phyloP scores from a whole-genome alignment of 2,329 filamentous ascomycete genomes.

The Ophiocordyceps camponoti-rufipedis region DNA sequence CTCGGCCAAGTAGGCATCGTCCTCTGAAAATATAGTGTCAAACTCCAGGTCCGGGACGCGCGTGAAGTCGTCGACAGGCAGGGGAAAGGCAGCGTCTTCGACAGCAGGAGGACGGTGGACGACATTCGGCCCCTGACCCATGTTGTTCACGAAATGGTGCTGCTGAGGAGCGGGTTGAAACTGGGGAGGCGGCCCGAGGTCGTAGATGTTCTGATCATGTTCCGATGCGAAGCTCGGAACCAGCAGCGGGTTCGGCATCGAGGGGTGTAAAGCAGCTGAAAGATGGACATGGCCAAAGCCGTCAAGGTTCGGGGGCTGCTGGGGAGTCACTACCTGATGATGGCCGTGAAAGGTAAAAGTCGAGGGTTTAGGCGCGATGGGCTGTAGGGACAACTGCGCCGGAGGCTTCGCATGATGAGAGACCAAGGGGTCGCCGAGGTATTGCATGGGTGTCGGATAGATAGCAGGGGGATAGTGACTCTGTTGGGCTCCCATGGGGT shows the following conservation, averaged over 20 bases:
- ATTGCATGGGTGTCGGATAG: slow-evolving; percentile 22
- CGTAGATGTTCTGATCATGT: slow-evolving; percentile 1
- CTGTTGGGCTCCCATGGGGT: slow-evolving; percentile 28
- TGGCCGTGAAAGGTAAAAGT: slow-evolving; percentile 9
- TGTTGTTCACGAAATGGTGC: neutral
- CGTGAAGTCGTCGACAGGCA: neutral
- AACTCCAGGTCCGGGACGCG: neutral
- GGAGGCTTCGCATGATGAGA: slow-evolving; percentile 18
- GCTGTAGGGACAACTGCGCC: slow-evolving; percentile 18
- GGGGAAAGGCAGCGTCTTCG: neutral
- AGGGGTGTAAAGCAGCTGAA: slow-evolving; percentile 1
- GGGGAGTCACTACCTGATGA: slow-evolving; percentile 1
- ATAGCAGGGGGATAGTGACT: slow-evolving; percentile 22
- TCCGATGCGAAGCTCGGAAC: slow-evolving; percentile 2
- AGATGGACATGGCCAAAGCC: slow-evolving; percentile 1
- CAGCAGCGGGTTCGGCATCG: slow-evolving; percentile 7
- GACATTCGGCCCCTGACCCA: neutral
- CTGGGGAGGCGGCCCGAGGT: neutral
- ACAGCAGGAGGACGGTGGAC: neutral
- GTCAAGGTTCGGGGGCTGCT: neutral
- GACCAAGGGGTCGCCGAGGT: slow-evolving; percentile 8
- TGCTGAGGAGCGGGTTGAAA: neutral
- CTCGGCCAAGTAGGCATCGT: slow-evolving; percentile 43
- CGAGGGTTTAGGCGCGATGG: slow-evolving; percentile 34
- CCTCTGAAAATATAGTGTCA: slow-evolving; percentile 17